These are phyloP conservation scores for Monosporascus sp. DNA, from an alignment of 2,329 filamentous ascomycete species.

Conservation along the genomic window DNA sequence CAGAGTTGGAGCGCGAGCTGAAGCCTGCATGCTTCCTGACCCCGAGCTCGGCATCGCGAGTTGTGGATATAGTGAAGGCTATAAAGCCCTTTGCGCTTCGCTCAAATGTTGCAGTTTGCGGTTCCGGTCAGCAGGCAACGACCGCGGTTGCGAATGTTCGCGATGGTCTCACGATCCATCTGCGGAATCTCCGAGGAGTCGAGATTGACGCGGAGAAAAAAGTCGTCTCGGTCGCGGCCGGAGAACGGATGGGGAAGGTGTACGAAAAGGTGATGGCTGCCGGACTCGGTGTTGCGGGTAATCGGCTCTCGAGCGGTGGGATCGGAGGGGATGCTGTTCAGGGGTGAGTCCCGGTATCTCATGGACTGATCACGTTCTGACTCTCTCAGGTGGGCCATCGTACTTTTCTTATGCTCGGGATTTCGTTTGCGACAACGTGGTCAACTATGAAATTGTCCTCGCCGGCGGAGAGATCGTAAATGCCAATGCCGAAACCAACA, in stretches of 20 bases:
- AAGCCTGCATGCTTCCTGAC: constrained; percentile 11
- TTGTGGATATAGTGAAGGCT: constrained; percentile 7
- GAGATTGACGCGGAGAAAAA: constrained; percentile 1
- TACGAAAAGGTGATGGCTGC: constrained; percentile 9
- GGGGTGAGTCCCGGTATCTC: constrained; percentile 4
- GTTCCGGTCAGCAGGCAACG: constrained; percentile 6
- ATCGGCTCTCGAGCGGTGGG: constrained; percentile 10
- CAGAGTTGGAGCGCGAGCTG: constrained; percentile 10
- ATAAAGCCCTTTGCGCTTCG: constrained; percentile 1
- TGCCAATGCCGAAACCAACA: constrained; percentile 26
- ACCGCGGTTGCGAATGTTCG: constrained; percentile 5
- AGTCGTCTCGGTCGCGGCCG: constrained; percentile 3
- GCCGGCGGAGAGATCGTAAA: constrained; percentile 32
- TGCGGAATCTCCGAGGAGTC: constrained; percentile 6
- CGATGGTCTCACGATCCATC: constrained; percentile 6
- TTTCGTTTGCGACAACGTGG: constrained; percentile 12
- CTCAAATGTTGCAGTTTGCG: constrained; percentile 4
- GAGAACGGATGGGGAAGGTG: constrained; percentile 6
- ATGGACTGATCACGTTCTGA: background rate
- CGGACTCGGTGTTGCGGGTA: constrained; percentile 11
- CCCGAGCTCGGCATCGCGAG: constrained; percentile 7
- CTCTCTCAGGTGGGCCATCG: constrained; percentile 7
- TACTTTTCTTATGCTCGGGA: constrained; percentile 9
- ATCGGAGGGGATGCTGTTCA: constrained; percentile 13
- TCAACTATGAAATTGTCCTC: constrained; percentile 29